These are phyloP conservation scores for Candolleomyces aberdarensis DNA, from an alignment of 768 basidiomycete species.

Conservation along the genomic window DNA sequence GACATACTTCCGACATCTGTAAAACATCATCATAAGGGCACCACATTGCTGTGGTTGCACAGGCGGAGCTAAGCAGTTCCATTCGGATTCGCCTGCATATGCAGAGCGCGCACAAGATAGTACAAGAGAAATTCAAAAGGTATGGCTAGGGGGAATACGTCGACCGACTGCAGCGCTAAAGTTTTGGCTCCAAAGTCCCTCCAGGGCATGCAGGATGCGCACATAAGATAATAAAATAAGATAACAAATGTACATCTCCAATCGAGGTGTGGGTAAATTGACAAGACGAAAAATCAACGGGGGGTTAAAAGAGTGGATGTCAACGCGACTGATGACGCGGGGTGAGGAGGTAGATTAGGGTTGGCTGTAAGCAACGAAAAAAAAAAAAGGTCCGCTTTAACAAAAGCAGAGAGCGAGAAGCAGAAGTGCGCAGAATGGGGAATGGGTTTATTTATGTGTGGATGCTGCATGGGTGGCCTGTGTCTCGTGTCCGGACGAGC, in stretches of 20 bases:
- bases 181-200: not conserved
- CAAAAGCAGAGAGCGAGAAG: not conserved
- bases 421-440: not conserved
- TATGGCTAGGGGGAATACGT: not conserved
- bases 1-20: too few relatives aligned
- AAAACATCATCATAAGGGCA: too few relatives aligned
- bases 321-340: too few relatives aligned
- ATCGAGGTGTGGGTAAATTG: not conserved
- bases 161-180: not conserved
- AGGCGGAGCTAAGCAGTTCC: too few relatives aligned
- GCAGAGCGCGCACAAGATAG: not conserved
- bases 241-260: not conserved
- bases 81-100: too few relatives aligned
- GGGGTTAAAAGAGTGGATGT: not conserved
- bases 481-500: conserved; percentile 9
- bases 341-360: too few relatives aligned
- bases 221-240: not conserved
- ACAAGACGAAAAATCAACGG: not conserved
- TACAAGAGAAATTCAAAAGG: not conserved
- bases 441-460: not conserved
- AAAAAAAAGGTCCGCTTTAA: too few relatives aligned
- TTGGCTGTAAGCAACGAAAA: too few relatives aligned
- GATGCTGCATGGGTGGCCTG: too few relatives aligned
- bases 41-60: too few relatives aligned
- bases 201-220: not conserved